phyloP scores from a whole-genome alignment of 2,329 filamentous ascomycete genomes.

The Diaporthe ampelina region DNA sequence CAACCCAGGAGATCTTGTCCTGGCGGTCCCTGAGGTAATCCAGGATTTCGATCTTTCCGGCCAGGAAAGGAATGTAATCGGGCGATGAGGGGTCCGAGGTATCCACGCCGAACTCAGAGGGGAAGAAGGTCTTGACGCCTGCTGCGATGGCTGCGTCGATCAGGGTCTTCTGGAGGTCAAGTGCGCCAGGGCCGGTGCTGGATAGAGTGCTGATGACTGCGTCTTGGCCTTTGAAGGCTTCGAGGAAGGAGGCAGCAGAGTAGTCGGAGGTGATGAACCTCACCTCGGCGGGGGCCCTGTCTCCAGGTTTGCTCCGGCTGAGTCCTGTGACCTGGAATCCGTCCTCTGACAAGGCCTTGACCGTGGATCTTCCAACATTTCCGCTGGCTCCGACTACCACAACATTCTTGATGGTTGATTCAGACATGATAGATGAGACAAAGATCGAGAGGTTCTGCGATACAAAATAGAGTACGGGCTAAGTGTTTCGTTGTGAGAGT shows the following conservation, averaged over 20 bases:
- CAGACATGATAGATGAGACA: not conserved
- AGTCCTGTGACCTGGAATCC: constrained; percentile 5
- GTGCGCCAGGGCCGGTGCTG: not conserved
- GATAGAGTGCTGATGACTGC: not conserved
- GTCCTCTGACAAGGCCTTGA: not conserved
- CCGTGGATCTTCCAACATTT: not conserved
- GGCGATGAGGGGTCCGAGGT: not conserved
- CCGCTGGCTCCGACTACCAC: not conserved
- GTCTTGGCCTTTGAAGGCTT: constrained; percentile 1
- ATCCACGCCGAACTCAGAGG: not conserved
- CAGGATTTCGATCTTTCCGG: not conserved
- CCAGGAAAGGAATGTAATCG: not conserved
- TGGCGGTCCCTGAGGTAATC: not conserved
- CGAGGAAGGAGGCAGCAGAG: not conserved
- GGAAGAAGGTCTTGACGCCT: not conserved
- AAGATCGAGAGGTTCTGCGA: not conserved
- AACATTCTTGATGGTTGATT: not conserved
- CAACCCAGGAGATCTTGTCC: not conserved
- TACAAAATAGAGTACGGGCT: not conserved
- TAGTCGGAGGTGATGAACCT: not conserved
- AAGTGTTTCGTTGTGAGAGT: not conserved
- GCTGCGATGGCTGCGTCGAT: not conserved
- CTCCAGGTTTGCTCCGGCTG: not conserved
- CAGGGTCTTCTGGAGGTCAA: not conserved
- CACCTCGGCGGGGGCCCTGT: not conserved